phyloP scores from a whole-genome alignment of 768 basidiomycete genomes.

The Russula sp. region DNA sequence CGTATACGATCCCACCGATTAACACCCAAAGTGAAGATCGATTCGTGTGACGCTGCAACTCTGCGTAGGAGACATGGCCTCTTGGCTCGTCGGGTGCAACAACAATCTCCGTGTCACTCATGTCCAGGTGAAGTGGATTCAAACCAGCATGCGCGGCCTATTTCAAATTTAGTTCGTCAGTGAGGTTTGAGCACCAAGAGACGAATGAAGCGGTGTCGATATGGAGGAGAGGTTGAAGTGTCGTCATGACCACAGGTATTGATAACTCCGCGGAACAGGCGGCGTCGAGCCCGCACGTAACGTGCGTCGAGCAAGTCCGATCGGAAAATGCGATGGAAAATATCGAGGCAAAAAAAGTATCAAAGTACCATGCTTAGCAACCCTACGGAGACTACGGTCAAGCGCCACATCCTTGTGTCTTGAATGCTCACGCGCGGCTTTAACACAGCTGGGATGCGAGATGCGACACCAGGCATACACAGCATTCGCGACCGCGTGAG shows the following conservation, averaged over 20 bases:
- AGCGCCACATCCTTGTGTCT: neutral
- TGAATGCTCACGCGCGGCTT: slow-evolving; percentile 3
- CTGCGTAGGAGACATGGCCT: slow-evolving; percentile 17
- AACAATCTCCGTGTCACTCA: slow-evolving; percentile 10
- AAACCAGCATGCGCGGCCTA: slow-evolving; percentile 9
- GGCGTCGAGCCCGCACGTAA: neutral
- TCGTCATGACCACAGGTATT: neutral
- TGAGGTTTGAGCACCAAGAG: neutral
- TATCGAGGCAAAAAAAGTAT: neutral
- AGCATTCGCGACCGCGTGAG: neutral
- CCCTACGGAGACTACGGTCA: slow-evolving; percentile 11
- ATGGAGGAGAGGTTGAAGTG: neutral
- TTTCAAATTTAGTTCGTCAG: neutral
- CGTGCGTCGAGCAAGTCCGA: slow-evolving; percentile 2
- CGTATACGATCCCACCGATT: slow-evolving; percentile 27
- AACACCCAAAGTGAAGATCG: slow-evolving; percentile 6
- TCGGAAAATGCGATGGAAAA: neutral
- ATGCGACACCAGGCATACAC: neutral
- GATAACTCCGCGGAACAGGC: slow-evolving; percentile 3
- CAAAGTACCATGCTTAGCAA: slow-evolving; percentile 15
- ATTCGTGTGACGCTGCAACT: slow-evolving; percentile 24
- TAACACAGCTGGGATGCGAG: neutral
- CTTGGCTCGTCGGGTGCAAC: neutral
- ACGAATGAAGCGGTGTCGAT: neutral
- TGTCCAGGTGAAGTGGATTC: slow-evolving; percentile 21